A percentile compares a stretch with the other conserved stretches of the same genome.
Evolutionary conservation across 2,329 filamentous ascomycete genomes (phyloP).

Genomic region (Bipolaris cookei): DNA sequence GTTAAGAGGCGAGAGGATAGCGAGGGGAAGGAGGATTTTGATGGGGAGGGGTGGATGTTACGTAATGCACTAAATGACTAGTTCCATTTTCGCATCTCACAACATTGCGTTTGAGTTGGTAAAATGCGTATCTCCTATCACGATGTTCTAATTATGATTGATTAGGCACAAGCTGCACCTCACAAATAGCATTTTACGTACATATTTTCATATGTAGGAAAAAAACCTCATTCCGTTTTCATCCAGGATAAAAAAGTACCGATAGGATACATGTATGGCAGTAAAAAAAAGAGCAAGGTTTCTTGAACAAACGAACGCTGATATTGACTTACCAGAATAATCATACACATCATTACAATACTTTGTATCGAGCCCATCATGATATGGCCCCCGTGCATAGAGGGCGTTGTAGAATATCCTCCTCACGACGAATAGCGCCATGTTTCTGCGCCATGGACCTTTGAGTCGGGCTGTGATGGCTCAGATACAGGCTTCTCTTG

Average conservation of each 20-base stretch:
- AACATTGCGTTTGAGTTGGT: no score
- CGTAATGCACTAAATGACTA: no score
- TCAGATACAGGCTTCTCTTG: slow-evolving; percentile 13
- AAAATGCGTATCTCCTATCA: no score
- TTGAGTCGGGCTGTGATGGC: slow-evolving; percentile 10
- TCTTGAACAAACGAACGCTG: not conserved
- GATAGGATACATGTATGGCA: not conserved
- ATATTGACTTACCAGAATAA: not conserved
- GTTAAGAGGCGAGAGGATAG: no score
- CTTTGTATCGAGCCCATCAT: not conserved
- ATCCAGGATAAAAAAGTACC: not conserved
- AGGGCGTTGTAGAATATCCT: no score
- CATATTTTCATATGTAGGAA: not conserved
- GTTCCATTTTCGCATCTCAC: no score
- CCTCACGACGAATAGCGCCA: slow-evolving; percentile 35
- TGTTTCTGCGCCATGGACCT: slow-evolving; percentile 39
- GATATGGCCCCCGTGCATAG: not conserved
- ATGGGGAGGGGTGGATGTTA: no score
- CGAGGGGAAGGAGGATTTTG: no score
- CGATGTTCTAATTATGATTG: no score
- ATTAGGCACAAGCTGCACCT: no score
- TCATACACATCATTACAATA: slow-evolving; percentile 3
- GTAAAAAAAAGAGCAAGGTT: not conserved
- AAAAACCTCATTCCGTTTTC: not conserved
- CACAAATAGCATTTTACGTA: no score